Evolutionary conservation across 495 filamentous ascomycete genomes (phyloP).

Genomic region (Evansstolkia leycettana): DNA sequence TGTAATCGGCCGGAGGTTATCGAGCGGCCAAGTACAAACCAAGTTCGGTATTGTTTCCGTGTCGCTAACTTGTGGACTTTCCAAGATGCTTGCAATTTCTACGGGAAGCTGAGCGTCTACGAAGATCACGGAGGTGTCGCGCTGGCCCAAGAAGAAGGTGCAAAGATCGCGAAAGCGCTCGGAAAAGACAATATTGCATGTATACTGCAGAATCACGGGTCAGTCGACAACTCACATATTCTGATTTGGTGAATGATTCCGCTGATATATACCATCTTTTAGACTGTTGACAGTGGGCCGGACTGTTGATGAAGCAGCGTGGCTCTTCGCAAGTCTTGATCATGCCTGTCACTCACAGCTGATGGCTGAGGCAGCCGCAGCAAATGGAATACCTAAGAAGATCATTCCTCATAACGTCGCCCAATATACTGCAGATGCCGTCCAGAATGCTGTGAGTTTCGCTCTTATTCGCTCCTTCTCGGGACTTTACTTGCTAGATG

Average conservation of each 20-base stretch:
- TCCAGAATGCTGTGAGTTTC: constrained; percentile 27
- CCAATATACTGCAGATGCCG: constrained; percentile 25
- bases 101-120: constrained; percentile 39
- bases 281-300: constrained; percentile 38
- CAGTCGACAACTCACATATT: constrained; percentile 1
- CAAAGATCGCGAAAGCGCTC: constrained; percentile 44
- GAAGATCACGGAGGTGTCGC: constrained; percentile 43
- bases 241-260: background rate
- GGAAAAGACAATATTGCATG: constrained; percentile 49
- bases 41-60: too few species aligned
- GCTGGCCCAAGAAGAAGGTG: constrained; percentile 48
- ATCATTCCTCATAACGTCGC: constrained; percentile 30
- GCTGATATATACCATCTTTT: background rate
- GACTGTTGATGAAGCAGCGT: constrained; percentile 55
- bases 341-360: constrained; percentile 55
- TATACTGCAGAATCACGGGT: constrained; percentile 59
- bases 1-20: background rate
- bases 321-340: constrained; percentile 55
- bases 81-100: constrained; percentile 50
- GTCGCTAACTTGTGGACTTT: constrained; percentile 1
- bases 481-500: constrained; percentile 2
- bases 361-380: constrained; percentile 50
- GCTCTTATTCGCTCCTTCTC: background rate
- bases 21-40: too few species aligned
- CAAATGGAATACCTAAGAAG: constrained; percentile 43